Base-by-base conservation (phyloP, 1,139 yeast genomes). In the Hyphopichia pseudoburtonii region DNA sequence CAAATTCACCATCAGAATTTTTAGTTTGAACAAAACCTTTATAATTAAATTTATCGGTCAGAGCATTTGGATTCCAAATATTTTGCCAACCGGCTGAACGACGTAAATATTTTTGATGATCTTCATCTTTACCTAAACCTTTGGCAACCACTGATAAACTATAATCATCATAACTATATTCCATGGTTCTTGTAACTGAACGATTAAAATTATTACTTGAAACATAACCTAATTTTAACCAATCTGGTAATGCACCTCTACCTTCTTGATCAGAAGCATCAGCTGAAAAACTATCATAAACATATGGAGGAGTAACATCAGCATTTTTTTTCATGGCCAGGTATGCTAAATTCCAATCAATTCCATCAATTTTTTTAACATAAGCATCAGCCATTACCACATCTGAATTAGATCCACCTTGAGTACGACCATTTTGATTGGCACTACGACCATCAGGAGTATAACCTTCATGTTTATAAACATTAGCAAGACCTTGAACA, bases 331-430 rank as follows among this genome's bases (percentile, higher is more conserved):
- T 54, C 66, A 66, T 61, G 16, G 70, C 65, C n/a, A 44, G 45
- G 40, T 55, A 64, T 1, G 66, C 66, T 28, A 52, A 54, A 5
- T 47, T 38, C 69, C 70, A 65, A 41, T 62, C 43, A 3, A 63
- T 45, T 5, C 44, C 44, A 14, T 33, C 32, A 11, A 66, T 48
- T 5, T 54, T 48, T 42, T 66, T 66, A 14, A 59, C 50, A 35
- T 47, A 63, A 1, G 69, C 71, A 46, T 66, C 73, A 6, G 70
- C 69, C 39, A 66, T 49, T n/a, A 65, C 56, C 18, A 64, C 62
- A 41, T 66, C 73, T 1, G 70, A 63, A 39, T 66, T 63, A 29
- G 66, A 55, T 0, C 72, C 72, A 21, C 72, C 73, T 43, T 66
- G 71, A 4, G 70, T 64, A 27, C 63, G 48, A 9, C 71, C 71